Percentiles rank a stretch among this genome's conserved stretches.
Conservation (phyloP, 306 rosid species). For the Pachyrhizus erosus region DNA sequence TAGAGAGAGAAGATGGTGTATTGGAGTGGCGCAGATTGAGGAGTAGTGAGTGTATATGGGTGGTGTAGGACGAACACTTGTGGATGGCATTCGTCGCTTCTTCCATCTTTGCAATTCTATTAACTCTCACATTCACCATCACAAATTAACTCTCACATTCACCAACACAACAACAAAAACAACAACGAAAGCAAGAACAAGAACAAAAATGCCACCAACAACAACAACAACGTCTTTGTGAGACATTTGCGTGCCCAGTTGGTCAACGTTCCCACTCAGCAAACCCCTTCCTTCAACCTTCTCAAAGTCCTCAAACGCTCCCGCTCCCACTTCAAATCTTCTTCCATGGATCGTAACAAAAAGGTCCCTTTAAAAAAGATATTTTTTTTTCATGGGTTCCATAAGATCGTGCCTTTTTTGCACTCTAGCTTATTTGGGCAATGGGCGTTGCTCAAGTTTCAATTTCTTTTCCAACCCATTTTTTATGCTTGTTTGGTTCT, state of each 20-base stretch:
- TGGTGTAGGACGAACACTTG: slow-evolving; percentile 46
- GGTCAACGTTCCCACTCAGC: not conserved
- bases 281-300: slow-evolving; percentile 36
- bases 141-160: no score
- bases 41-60: slow-evolving; percentile 38
- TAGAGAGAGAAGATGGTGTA: slow-evolving; percentile 24
- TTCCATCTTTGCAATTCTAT: slow-evolving; percentile 40
- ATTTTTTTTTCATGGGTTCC: not conserved
- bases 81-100: slow-evolving; percentile 43
- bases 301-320: slow-evolving; percentile 38
- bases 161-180: not conserved
- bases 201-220: not conserved
- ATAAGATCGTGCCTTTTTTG: slow-evolving; percentile 12
- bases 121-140: slow-evolving; percentile 30
- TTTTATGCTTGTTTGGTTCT: slow-evolving; percentile 30
- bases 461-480: not conserved
- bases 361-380: slow-evolving; percentile 27
- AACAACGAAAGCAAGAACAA: not conserved
- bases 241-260: not conserved
- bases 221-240: not conserved
- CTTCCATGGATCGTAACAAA: slow-evolving; percentile 49
- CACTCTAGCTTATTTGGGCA: not conserved
- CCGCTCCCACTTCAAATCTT: slow-evolving; percentile 29
- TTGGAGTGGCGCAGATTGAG: slow-evolving; percentile 50
- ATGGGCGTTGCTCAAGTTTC: slow-evolving; percentile 23